Percentiles rank a stretch among this genome's conserved stretches.
phyloP scores from a whole-genome alignment of 352 stramenopile species.

The Phytophthora syringae region DNA sequence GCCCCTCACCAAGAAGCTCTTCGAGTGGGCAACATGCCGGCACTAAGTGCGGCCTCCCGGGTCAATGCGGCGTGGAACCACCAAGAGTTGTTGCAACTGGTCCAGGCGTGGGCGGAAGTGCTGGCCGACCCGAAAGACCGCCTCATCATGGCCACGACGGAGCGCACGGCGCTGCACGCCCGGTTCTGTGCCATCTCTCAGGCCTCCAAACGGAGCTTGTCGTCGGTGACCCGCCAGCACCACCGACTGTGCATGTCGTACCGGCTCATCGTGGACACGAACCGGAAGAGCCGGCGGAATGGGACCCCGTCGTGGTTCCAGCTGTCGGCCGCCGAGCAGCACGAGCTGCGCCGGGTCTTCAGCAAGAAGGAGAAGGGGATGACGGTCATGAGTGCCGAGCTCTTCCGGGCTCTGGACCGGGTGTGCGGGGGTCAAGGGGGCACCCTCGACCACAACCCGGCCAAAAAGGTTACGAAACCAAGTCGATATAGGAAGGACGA shows the following conservation, averaged over 20 bases:
- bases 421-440: conserved; percentile 25
- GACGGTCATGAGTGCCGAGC: conserved; percentile 26
- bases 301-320: conserved; percentile 40
- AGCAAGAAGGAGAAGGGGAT: conserved; percentile 43
- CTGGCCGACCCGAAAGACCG: conserved; percentile 41
- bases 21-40: conserved; percentile 12
- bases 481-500: conserved; percentile 24
- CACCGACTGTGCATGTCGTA: conserved; percentile 41
- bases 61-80: conserved; percentile 34
- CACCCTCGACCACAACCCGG: too few relatives aligned
- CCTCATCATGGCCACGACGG: conserved; percentile 18
- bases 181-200: conserved; percentile 33
- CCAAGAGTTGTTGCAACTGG: conserved; percentile 37
- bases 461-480: conserved; percentile 4
- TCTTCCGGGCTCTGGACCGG: conserved; percentile 35
- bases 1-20: neutral
- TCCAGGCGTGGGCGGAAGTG: conserved; percentile 40
- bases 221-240: conserved; percentile 36
- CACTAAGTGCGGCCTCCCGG: neutral
- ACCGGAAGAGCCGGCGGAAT: conserved; percentile 23
- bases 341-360: conserved; percentile 30
- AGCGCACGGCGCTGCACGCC: conserved; percentile 34
- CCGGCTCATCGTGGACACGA: conserved; percentile 39
- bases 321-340: conserved; percentile 31
- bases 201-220: conserved; percentile 23